A percentile compares a stretch with the other conserved stretches of the same genome.
Evolutionary conservation across 495 filamentous ascomycete genomes (phyloP).

Genomic region (Tuber calosporum): DNA sequence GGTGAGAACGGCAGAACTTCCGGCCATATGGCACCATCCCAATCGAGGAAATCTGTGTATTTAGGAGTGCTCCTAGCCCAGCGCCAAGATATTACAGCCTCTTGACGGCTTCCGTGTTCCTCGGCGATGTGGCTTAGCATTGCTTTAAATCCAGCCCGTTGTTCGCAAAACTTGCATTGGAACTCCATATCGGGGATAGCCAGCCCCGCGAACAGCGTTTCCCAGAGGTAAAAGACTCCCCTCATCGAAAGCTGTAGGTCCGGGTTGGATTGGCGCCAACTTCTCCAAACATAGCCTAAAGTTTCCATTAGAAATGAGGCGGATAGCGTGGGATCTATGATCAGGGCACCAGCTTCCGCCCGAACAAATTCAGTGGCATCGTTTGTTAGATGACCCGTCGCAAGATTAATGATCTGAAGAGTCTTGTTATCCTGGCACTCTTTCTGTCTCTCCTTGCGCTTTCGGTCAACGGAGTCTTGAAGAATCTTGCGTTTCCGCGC

Average conservation of each 20-base stretch:
- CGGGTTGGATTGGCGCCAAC: constrained; percentile 22
- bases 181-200: constrained; percentile 11
- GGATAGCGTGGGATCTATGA: constrained; percentile 6
- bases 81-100: constrained; percentile 13
- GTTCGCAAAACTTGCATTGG: constrained; percentile 24
- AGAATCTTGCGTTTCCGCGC: constrained; percentile 15
- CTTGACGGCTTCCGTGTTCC: constrained; percentile 22
- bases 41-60: constrained; percentile 10
- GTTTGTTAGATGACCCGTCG: constrained; percentile 25
- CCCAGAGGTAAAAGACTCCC: constrained; percentile 29
- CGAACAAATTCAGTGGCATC: constrained; percentile 18
- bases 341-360: constrained; percentile 19
- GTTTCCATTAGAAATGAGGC: constrained; percentile 29
- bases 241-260: constrained; percentile 17
- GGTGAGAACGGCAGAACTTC: constrained; percentile 25
- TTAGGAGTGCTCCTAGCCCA: constrained; percentile 13
- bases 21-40: constrained; percentile 31
- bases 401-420: constrained; percentile 16
- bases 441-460: constrained; percentile 3
- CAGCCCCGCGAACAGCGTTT: constrained; percentile 20
- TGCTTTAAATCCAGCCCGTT: constrained; percentile 20
- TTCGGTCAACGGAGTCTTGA: constrained; percentile 1
- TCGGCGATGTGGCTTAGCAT: constrained; percentile 23
- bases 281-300: constrained; percentile 26
- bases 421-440: constrained; percentile 17